Conservation (phyloP, 164 flowering plant genomes). For the Malania oleifera region DNA sequence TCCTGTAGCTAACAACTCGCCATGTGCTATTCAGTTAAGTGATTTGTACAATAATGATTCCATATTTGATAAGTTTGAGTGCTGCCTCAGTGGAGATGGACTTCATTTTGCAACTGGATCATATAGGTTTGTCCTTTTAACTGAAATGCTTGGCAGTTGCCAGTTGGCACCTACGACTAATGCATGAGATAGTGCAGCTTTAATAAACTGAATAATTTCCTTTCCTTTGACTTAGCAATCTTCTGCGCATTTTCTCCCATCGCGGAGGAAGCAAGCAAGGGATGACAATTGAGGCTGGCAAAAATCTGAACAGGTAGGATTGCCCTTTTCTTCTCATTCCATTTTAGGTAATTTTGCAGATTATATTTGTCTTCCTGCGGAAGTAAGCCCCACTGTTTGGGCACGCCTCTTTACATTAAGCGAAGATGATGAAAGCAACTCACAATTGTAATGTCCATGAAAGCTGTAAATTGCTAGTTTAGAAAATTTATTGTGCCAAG, state of each 20-base stretch:
- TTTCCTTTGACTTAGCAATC: slow-evolving; percentile 37
- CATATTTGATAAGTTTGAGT: slow-evolving; percentile 73
- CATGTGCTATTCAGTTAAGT: slow-evolving; percentile 41
- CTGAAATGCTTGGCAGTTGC: too few relatives aligned
- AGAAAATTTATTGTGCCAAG: too few relatives aligned
- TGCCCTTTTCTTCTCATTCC: neutral
- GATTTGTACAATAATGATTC: slow-evolving; percentile 65
- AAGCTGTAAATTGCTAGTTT: too few relatives aligned
- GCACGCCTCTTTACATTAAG: too few relatives aligned
- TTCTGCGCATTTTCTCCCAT: slow-evolving; percentile 42
- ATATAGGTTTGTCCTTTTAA: slow-evolving; percentile 44
- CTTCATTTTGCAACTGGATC: slow-evolving; percentile 71
- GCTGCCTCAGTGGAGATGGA: slow-evolving; percentile 64
- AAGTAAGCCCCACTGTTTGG: too few relatives aligned
- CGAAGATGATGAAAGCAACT: too few relatives aligned
- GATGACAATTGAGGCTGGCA: slow-evolving; percentile 51
- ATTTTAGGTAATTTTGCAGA: neutral
- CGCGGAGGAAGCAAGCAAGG: slow-evolving; percentile 51
- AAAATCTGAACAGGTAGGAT: slow-evolving; percentile 46
- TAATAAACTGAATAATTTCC: slow-evolving; percentile 11
- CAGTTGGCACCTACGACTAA: too few relatives aligned
- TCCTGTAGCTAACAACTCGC: slow-evolving; percentile 9
- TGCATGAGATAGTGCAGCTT: slow-evolving; percentile 1
- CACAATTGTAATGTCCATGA: too few relatives aligned
- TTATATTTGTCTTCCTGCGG: neutral